Percentiles rank a stretch among this genome's conserved stretches.
Evolutionary conservation across 305 asterid species (phyloP).

Genomic region (Solanum hybrid): DNA sequence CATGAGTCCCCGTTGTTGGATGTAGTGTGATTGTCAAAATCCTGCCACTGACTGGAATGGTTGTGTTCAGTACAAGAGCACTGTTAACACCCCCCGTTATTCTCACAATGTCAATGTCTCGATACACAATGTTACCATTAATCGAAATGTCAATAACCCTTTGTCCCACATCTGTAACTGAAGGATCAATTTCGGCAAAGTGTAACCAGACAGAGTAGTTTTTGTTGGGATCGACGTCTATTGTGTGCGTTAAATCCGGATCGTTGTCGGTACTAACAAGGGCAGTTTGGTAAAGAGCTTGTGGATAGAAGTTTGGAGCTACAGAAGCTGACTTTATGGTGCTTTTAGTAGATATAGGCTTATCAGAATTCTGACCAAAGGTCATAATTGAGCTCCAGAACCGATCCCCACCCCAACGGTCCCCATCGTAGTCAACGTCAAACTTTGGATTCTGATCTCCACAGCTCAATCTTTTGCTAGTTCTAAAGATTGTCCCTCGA

Average conservation of each 20-base stretch:
- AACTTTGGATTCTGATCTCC: slow-evolving; percentile 51
- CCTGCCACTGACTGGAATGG: slow-evolving; percentile 74
- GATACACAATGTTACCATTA: slow-evolving; percentile 54
- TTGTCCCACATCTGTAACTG: slow-evolving; percentile 51
- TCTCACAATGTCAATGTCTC: slow-evolving; percentile 50
- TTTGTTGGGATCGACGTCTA: slow-evolving; percentile 81
- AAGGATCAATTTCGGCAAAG: slow-evolving; percentile 85
- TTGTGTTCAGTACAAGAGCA: slow-evolving; percentile 69
- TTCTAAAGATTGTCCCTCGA: slow-evolving; percentile 70
- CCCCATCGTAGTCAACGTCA: slow-evolving; percentile 67
- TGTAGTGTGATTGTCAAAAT: slow-evolving; percentile 58
- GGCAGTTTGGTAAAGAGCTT: slow-evolving; percentile 75
- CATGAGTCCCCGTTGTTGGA: slow-evolving; percentile 63
- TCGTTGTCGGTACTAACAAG: slow-evolving; percentile 46
- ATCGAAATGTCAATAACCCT: slow-evolving; percentile 69
- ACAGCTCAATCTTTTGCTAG: slow-evolving; percentile 60
- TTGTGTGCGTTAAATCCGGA: slow-evolving; percentile 50
- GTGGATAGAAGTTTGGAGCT: slow-evolving; percentile 81
- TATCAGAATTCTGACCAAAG: slow-evolving; percentile 48
- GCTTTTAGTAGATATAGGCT: slow-evolving; percentile 27
- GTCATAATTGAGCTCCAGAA: slow-evolving; percentile 62
- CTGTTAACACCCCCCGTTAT: slow-evolving; percentile 58
- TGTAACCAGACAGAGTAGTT: slow-evolving; percentile 92
- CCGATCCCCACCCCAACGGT: slow-evolving; percentile 90
- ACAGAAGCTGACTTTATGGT: slow-evolving; percentile 39